Evolutionary conservation across 345 rosid genomes (phyloP), one percentile per base, ranked within the genome.

Genomic region (Eucalyptus guilfoylei): DNA sequence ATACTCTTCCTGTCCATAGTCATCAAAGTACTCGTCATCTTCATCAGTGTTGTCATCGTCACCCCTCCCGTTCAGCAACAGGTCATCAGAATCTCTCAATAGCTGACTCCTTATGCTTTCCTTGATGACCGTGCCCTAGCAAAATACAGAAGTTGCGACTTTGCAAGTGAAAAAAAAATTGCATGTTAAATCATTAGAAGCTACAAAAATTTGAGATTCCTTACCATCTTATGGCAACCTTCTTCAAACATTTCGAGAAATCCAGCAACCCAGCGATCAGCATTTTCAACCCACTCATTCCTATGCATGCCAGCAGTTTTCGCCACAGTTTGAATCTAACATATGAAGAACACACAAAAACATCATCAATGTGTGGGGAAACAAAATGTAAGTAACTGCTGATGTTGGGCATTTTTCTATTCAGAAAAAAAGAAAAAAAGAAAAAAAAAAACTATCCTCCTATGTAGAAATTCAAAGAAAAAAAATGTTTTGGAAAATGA

Each of bases 251-350:
- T 96, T 93, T 97, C 99, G 15, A 98, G 96, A 89, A 98, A 98
- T 89, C 99, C 99, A 48, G 98, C 97, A n/a, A 98, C 99, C 97
- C 95, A 96, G 11, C 99, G 95, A 92, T 98, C 99, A 87, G 99
- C 99, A 91, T 98, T 98, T 93, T 95, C 99, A 69, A 98, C 99
- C 99, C 99, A 98, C 92, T 96, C 98, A 87, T 96, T 93, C 72
- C 95, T 96, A 58, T 92, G 95, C 93, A 93, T 91, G 30, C 94
- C 92, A 90, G 95, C 99, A 30, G 94, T 95, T 94, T 94, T 90
- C n/a, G 96, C 93, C 91, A 95, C 99, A 6, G 94, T 96, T 95
- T 95, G 98, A 80, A 97, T 94, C 99, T 97, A 24, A 76, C 85
- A 76, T 34, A 54, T 21, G 64, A 54, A 86, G 88, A 55, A 19